Base-by-base conservation (phyloP, 192 early-diverging fungal species). In the Chytriomyces hyalinus region DNA sequence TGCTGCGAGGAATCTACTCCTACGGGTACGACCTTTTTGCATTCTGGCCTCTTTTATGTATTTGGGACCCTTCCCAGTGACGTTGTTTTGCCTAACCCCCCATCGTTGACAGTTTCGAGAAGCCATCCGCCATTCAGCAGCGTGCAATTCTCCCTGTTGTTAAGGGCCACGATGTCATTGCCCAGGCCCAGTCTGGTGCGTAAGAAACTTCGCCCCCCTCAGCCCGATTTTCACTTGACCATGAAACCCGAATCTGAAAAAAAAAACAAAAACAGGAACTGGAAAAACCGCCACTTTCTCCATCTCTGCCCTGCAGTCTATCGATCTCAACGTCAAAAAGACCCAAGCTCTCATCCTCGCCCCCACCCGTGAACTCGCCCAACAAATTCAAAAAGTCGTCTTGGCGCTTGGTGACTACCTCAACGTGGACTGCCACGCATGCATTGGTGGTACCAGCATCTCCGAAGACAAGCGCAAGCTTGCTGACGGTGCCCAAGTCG, bases 211-310 rank as follows among this genome's bases (percentile, higher is more conserved):
- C 20, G 53, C 13, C 53, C 53, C 53, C 53, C 53, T 36, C 36
- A 36, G 36, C 36, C 36, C 36, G 36, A 36, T 36, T 36, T 36
- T 36, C 36, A 36, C 36, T 36, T 36, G 36, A 36, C 36, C 36
- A 36, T 36, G 36, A 36, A 36, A 36, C 36, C 36, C 36, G 36
- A 36, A 36, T 36, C 36, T 36, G 36, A 36, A 36, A 36, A 36
- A 36, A 36, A 13, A 57, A 57, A 57, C 24, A 57, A 57, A 57
- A 57, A 13, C 53, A 57, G 53, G 98, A 90, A 98, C 97, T 80
- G 98, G 97, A 84, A 99, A 99, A 89, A 98, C 96, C 72, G 97
- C 97, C 78, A 99, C 98, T 73, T 99, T 98, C 92, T 98, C 96
- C 78, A 98, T 99, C 83, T 96, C 96, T 63, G 95, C 97, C 80